Evolutionary conservation across 306 rosid genomes (phyloP), one percentile per base, ranked within the genome.

Genomic region (Amphicarpaea edgeworthii): DNA sequence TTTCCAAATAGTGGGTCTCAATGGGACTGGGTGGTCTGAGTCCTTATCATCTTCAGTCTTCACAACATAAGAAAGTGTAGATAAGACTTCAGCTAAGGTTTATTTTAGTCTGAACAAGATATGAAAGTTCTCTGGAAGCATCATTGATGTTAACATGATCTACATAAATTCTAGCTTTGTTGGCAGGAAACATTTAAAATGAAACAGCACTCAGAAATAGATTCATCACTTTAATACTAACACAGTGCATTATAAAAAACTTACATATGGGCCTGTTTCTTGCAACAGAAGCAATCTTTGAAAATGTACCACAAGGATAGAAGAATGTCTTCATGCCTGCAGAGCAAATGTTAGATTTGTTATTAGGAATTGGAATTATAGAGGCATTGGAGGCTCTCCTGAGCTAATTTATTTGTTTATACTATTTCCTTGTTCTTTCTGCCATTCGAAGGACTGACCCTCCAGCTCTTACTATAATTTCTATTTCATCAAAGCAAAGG

Each of bases 271-370:
- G 91, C 85, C 93, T 90, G 89, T 88, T 82, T 12, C 77, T 85
- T 83, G 97, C 99, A 51, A 92, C 97, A 9, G 89, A 79, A 26
- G 98, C 93, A 78, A 96, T 92, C 88, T 81, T 96, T 42, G 99
- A 85, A 79, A 96, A 85, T 58, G 99, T 92, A 68, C 98, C 99
- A 53, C 99, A 96, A 78, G 99, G 99, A 72, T 70, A 96, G 89
- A 90, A 92, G 83, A 85, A 87, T 21, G 99, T 96, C 90, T 84
- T 92, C 77, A 88, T 61, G 83, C 99, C 98, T 96, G 97, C 83
- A 81, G 68, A 66, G 17, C 32, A 70, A 72, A 47, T 65, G 20
- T 16, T 23, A 64, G 9, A 40, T 10, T 45, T 30, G 78, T 23
- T 12, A 51, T 24, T 80, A 75, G 72, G 51, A 58, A 76, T 12